Conservation (phyloP, 1,284 basidiomycete genomes). For the Puccinia horiana region DNA sequence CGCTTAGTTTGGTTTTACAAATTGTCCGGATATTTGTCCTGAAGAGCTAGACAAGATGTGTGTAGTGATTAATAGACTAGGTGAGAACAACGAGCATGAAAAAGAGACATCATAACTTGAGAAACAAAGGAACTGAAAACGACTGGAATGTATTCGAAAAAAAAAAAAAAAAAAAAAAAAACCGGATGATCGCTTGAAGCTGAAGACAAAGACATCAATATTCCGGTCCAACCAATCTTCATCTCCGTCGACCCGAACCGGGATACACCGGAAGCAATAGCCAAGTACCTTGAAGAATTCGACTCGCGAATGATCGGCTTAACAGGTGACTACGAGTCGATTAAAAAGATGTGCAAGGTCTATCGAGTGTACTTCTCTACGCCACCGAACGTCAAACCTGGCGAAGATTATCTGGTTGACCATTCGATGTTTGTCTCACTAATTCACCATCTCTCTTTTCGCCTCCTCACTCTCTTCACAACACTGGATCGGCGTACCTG, state of each 20-base stretch:
- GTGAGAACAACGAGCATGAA: conserved; percentile 62
- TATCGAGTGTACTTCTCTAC: conserved; percentile 99
- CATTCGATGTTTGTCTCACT: conserved; percentile 61
- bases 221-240: conserved; percentile 74
- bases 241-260: conserved; percentile 94
- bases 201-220: conserved; percentile 63
- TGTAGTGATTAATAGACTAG: conserved; percentile 72
- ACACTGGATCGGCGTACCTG: neutral
- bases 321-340: conserved; percentile 79
- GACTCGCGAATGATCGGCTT: conserved; percentile 87
- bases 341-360: conserved; percentile 85
- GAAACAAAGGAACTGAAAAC: neutral
- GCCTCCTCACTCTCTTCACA: neutral
- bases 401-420: conserved; percentile 89
- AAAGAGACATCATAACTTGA: neutral
- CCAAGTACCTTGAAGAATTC: conserved; percentile 72
- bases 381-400: conserved; percentile 75
- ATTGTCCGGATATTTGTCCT: conserved; percentile 98
- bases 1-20: conserved; percentile 80
- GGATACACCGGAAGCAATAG: conserved; percentile 69
- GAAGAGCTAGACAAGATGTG: conserved; percentile 97
- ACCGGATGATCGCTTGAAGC: neutral
- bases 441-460: neutral
- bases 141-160: conserved; percentile 56
- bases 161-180: conserved; percentile 43